Conservation (phyloP, 768 basidiomycete genomes). For the Leccinum boreale region DNA sequence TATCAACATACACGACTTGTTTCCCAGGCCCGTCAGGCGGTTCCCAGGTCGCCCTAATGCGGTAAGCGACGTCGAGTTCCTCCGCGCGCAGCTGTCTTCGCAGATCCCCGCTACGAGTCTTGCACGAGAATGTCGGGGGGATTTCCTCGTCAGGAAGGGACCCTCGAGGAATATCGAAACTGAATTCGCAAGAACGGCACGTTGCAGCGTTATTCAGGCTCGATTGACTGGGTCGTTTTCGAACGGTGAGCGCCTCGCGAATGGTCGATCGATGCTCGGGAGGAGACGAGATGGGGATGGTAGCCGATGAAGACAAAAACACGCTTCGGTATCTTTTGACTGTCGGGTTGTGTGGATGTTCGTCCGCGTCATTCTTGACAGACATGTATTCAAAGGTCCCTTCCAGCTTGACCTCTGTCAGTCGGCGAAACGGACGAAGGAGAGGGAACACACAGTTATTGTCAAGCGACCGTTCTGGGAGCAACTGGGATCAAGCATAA, state of each 20-base stretch:
- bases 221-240: slow-evolving; percentile 45
- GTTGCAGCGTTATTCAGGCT: slow-evolving; percentile 32
- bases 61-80: slow-evolving; percentile 49
- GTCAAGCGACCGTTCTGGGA: slow-evolving; percentile 53
- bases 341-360: slow-evolving; percentile 18
- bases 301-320: slow-evolving; percentile 48
- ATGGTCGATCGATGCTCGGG: slow-evolving; percentile 24
- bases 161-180: slow-evolving; percentile 54
- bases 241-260: slow-evolving; percentile 37
- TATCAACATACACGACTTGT: slow-evolving; percentile 46
- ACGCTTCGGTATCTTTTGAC: slow-evolving; percentile 38
- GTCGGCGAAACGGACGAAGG: neutral
- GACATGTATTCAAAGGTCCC: slow-evolving; percentile 52
- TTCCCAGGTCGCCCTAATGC: slow-evolving; percentile 57
- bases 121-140: slow-evolving; percentile 53
- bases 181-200: slow-evolving; percentile 41
- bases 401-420: slow-evolving; percentile 47
- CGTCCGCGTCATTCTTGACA: slow-evolving; percentile 19
- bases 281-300: slow-evolving; percentile 36
- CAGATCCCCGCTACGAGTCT: slow-evolving; percentile 28
- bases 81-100: slow-evolving; percentile 30
- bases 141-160: slow-evolving; percentile 52
- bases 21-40: slow-evolving; percentile 42
- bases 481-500: slow-evolving; percentile 53
- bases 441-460: slow-evolving; percentile 43